A percentile compares a stretch with the other conserved stretches of the same genome.
Conservation (phyloP, 805 yeast genomes). For the Spathaspora girioi region DNA sequence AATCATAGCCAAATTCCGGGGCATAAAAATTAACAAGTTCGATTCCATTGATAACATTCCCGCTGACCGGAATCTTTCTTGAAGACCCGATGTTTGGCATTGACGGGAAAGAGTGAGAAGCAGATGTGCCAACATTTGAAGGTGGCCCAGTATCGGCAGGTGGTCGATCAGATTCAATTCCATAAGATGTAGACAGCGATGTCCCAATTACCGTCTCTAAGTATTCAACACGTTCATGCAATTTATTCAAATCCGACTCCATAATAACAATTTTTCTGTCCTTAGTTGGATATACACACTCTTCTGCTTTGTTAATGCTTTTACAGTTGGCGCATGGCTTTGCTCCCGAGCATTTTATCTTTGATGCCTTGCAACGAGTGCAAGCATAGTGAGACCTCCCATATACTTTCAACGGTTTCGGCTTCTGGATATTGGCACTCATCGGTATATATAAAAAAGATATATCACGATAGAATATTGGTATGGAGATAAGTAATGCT, state of each 20-base stretch:
- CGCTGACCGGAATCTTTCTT: not conserved
- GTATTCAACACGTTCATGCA: slow-evolving; percentile 28
- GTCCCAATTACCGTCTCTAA: slow-evolving; percentile 17
- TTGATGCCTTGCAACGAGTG: slow-evolving; percentile 36
- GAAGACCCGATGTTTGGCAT: not conserved
- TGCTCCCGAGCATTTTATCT: slow-evolving; percentile 41
- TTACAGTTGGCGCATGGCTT: slow-evolving; percentile 41
- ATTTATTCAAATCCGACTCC: slow-evolving; percentile 36
- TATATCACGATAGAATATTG: not conserved
- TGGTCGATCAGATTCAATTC: not conserved
- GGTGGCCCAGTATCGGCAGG: not conserved
- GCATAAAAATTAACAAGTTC: slow-evolving; percentile 1
- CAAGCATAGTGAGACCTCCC: slow-evolving; percentile 43
- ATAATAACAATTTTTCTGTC: slow-evolving; percentile 41
- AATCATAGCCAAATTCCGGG: slow-evolving; percentile 11
- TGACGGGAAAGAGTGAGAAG: not conserved
- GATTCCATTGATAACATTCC: not conserved
- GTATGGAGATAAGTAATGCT: not conserved
- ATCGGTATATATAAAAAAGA: not conserved
- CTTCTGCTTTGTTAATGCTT: slow-evolving; percentile 24
- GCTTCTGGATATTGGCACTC: slow-evolving; percentile 9
- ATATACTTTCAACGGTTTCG: slow-evolving; percentile 36
- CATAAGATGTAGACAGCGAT: not conserved
- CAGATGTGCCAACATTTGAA: not conserved
- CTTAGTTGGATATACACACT: slow-evolving; percentile 33